Evolutionary conservation across 2,329 filamentous ascomycete genomes (phyloP).

Genomic region (Juglanconis oblonga): DNA sequence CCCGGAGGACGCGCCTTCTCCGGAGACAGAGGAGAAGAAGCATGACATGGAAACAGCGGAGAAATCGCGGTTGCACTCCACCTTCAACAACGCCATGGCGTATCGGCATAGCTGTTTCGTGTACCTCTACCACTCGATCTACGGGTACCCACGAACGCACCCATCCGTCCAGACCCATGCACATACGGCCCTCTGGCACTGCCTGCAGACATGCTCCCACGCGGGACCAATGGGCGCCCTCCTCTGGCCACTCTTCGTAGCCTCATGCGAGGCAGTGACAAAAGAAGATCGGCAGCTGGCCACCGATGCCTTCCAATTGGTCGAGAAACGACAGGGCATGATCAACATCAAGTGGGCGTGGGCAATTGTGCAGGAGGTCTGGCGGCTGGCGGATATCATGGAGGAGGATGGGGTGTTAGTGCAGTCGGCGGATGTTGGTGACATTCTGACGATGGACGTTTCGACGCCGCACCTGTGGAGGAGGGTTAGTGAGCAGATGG

Average conservation of each 20-base stretch:
- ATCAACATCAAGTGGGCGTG: conserved; percentile 61
- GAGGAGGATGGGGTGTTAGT: conserved; percentile 14
- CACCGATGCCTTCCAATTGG: conserved; percentile 47
- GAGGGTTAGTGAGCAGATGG: conserved; percentile 55
- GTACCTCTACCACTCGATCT: conserved; percentile 55
- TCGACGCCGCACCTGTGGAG: conserved; percentile 48
- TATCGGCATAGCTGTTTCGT: conserved; percentile 59
- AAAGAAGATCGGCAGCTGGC: conserved; percentile 50
- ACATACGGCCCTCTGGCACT: conserved; percentile 49
- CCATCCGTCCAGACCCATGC: conserved; percentile 52
- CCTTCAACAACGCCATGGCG: conserved; percentile 57
- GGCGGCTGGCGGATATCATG: conserved; percentile 47
- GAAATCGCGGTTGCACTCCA: conserved; percentile 46
- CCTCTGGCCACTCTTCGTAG: conserved; percentile 63
- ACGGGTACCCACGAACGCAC: conserved; percentile 44
- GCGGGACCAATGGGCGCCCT: conserved; percentile 61
- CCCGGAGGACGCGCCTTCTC: conserved; percentile 20
- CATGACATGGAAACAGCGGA: conserved; percentile 28
- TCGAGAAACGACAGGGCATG: conserved; percentile 61
- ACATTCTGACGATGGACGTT: background rate
- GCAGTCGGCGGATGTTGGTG: background rate
- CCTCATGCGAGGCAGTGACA: conserved; percentile 56
- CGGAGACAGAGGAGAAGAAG: conserved; percentile 15
- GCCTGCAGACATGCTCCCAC: conserved; percentile 51
- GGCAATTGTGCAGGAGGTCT: conserved; percentile 60